Conservation (phyloP, 495 filamentous ascomycete species). For the Penicillium goetzii region DNA sequence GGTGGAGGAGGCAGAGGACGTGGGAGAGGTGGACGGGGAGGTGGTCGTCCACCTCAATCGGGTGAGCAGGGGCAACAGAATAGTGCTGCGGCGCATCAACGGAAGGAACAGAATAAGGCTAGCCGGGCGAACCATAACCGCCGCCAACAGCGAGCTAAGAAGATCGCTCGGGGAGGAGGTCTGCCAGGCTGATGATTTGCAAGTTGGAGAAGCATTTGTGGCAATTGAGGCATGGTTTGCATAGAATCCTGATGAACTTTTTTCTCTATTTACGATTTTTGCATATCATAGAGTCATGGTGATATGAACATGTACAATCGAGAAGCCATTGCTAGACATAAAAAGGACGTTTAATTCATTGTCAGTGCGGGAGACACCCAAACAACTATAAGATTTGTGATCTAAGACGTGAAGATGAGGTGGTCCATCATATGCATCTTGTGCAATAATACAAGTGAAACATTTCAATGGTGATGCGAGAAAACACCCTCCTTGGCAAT, state of each 20-base stretch:
- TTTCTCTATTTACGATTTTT: not conserved
- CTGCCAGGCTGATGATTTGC: slow-evolving; percentile 47
- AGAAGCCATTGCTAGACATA: slow-evolving; percentile 7
- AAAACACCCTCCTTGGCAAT: slow-evolving; percentile 49
- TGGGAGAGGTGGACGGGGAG: slow-evolving; percentile 60
- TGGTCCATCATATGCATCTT: slow-evolving; percentile 1
- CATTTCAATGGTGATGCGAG: slow-evolving; percentile 37
- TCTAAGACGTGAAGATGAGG: slow-evolving; percentile 1
- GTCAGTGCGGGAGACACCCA: slow-evolving; percentile 9
- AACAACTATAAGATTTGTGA: slow-evolving; percentile 5
- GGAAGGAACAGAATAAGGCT: slow-evolving; percentile 79
- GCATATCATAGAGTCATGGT: slow-evolving; percentile 20
- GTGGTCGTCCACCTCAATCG: slow-evolving; percentile 42
- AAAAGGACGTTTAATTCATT: slow-evolving; percentile 24
- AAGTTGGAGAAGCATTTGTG: not conserved
- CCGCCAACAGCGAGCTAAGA: slow-evolving; percentile 73
- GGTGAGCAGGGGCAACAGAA: slow-evolving; percentile 54
- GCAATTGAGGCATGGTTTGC: not conserved
- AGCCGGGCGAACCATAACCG: slow-evolving; percentile 79
- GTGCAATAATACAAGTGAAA: not conserved
- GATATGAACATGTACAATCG: slow-evolving; percentile 10
- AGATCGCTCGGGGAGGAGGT: slow-evolving; percentile 70
- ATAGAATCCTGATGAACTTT: not conserved
- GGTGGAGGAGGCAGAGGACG: slow-evolving; percentile 49
- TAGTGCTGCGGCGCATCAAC: slow-evolving; percentile 64